phyloP scores from a whole-genome alignment of 345 rosid species.

The Brassica incana region DNA sequence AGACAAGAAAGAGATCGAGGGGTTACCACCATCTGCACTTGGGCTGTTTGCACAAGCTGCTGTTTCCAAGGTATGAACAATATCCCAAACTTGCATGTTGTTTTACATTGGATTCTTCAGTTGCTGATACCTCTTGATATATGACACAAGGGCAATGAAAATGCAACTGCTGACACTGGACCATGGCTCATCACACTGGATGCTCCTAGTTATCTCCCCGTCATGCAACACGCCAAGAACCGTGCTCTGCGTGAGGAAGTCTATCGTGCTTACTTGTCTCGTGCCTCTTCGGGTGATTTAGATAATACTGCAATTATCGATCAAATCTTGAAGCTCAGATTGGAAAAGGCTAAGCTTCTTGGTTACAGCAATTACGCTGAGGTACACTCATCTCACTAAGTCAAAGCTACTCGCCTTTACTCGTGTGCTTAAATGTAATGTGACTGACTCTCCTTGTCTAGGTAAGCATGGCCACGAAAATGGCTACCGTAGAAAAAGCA shows the following conservation, averaged over 20 bases:
- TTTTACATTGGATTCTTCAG: not conserved
- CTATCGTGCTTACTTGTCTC: conserved; percentile 69
- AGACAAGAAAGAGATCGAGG: conserved; percentile 79
- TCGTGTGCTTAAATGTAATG: conserved; percentile 25
- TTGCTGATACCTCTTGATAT: conserved; percentile 19
- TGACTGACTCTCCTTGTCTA: conserved; percentile 31
- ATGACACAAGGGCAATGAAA: conserved; percentile 66
- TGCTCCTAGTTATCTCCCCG: conserved; percentile 78
- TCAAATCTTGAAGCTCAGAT: conserved; percentile 72
- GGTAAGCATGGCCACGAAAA: conserved; percentile 98
- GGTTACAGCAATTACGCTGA: conserved; percentile 84
- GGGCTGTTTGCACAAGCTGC: conserved; percentile 91
- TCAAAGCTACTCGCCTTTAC: conserved; percentile 12
- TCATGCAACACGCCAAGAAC: conserved; percentile 88
- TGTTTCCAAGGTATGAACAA: conserved; percentile 64
- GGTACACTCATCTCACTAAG: conserved; percentile 47
- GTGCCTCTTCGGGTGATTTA: conserved; percentile 81
- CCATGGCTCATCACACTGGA: conserved; percentile 94
- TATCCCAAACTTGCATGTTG: conserved; percentile 6
- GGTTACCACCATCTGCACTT: conserved; percentile 88
- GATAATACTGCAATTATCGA: conserved; percentile 79
- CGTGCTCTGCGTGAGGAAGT: conserved; percentile 89
- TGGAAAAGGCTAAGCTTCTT: conserved; percentile 88
- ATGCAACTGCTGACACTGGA: conserved; percentile 84
- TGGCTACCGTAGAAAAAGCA: conserved; percentile 94